phyloP scores from a whole-genome alignment of 176 grass and related monocot genomes.

The Dendrocalamus sinicus region DNA sequence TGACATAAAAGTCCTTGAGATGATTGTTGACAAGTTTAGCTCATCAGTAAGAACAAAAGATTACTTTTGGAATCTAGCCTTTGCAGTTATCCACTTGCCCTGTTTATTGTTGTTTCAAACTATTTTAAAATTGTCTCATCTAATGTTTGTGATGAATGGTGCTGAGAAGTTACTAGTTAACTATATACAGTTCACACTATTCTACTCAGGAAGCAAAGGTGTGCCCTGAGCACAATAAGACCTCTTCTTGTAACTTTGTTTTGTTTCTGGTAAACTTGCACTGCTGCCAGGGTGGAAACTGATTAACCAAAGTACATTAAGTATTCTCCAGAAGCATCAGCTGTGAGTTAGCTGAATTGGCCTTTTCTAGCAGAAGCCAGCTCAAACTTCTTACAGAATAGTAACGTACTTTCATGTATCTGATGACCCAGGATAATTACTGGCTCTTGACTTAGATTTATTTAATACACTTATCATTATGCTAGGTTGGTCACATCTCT shows the following conservation, averaged over 20 bases:
- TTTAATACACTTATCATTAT: background rate
- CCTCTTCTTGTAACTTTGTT: background rate
- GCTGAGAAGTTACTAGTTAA: background rate
- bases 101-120: constrained; percentile 28
- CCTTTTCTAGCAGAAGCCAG: background rate
- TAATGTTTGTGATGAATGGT: constrained; percentile 22
- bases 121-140: background rate
- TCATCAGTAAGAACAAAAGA: constrained; percentile 76
- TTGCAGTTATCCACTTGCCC: background rate
- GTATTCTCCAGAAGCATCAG: background rate
- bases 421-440: constrained; percentile 1
- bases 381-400: background rate
- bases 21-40: constrained; percentile 96
- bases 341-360: background rate
- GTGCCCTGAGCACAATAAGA: constrained; percentile 4
- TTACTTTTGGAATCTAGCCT: constrained; percentile 45
- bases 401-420: background rate
- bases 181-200: background rate
- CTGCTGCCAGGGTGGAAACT: constrained; percentile 13
- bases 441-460: background rate
- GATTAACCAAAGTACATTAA: constrained; percentile 22
- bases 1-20: constrained; percentile 89
- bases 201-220: background rate
- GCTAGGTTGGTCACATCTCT: constrained; percentile 10
- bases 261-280: constrained; percentile 14